Base-by-base conservation (phyloP, 2,329 filamentous ascomycete genomes). In the Hypoxylon sp. region DNA sequence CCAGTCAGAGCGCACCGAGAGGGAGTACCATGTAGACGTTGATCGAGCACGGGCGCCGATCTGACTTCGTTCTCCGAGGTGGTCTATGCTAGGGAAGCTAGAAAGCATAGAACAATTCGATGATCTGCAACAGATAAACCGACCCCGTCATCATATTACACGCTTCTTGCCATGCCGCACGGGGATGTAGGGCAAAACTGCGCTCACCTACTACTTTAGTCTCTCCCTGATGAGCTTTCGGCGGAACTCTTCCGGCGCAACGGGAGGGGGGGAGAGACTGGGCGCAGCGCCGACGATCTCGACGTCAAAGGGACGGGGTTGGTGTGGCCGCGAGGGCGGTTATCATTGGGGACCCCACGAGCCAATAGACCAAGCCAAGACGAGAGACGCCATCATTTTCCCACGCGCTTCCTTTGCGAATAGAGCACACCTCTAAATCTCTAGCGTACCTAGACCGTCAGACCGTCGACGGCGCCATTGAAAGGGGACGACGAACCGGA, bases 251-350 rank as follows among this genome's bases (percentile, higher is more conserved):
- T 62, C 61, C 61, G 61, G 31, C 50, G 52, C n/a, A 61, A 58
- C 52, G 38, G 51, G 57, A 61, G 61, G 61, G 61, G 51, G 38
- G 51, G 57, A 61, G 61, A 58, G 61, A 48, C 37, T 56, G 23
- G 29, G 7, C 38, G 35, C 37, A 52, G 45, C 38, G 55, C 33
- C 49, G 57, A 53, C 48, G 55, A 63, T 61, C 55, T n/a, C 41
- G 48, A 54, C 52, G 58, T 62, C 55, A 57, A 64, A 52, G 41
- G 33, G 29, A 50, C 56, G 45, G 55, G 58, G 57, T 54, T 21
- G 6, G 37, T 31, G 37, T 31, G 48, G 50, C 42, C 35, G 35
- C 24, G 27, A 54, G 29, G 43, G 45, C 33, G 29, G 53, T 53
- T 51, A 21, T 48, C 24, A 54, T 56, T 58, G 61, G 54, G 45